Base-by-base conservation (phyloP, 2,329 filamentous ascomycete species). In the Alternaria incomplexa region DNA sequence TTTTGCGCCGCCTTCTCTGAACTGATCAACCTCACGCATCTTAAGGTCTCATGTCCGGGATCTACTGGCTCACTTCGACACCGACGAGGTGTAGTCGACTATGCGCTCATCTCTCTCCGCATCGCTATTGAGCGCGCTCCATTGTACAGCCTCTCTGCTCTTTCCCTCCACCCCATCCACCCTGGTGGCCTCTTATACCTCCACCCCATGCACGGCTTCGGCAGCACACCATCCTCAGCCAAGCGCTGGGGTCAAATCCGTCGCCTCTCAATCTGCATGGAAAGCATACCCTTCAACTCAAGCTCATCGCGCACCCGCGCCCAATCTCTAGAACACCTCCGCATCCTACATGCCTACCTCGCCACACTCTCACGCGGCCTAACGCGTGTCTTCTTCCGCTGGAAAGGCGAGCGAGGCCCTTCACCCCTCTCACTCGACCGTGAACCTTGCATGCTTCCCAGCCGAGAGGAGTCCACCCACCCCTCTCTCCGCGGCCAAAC, bases 101-200 rank as follows among this genome's bases (percentile, higher is more conserved):
- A 96, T 75, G 93, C 93, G 5, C 88, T 97, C 64, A 93, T 96
- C 76, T 96, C 92, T 67, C 82, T 97, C 58, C 90, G 93, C 67
- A 93, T 97, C 67, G 91, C 93, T 12, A 81, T 96, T 28, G 93
- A 97, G 82, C 87, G 90, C 57, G 88, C 90, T 10, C 87, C 89
- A 1, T 81, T 96, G 52, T 83, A 83, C 54, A 86, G 85, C 61
- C 86, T 97, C 13, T 83, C 85, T 66, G 90, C 90, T 63, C 84
- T 97, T 4, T 91, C 91, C 1, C 85, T 97, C 2, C 87, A 88
- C 12, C 88, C 88, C 2, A 87, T 97, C 10, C 93, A 97, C 70
- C 89, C 92, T 0, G 86, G 88, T 2, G 91, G 90, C 8, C 88
- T 96, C 55, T 86, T 91, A 69, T 95, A 96, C 76, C 85, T 97